Base-by-base conservation (phyloP, 2,329 filamentous ascomycete genomes). In the Cladosporium velox region DNA sequence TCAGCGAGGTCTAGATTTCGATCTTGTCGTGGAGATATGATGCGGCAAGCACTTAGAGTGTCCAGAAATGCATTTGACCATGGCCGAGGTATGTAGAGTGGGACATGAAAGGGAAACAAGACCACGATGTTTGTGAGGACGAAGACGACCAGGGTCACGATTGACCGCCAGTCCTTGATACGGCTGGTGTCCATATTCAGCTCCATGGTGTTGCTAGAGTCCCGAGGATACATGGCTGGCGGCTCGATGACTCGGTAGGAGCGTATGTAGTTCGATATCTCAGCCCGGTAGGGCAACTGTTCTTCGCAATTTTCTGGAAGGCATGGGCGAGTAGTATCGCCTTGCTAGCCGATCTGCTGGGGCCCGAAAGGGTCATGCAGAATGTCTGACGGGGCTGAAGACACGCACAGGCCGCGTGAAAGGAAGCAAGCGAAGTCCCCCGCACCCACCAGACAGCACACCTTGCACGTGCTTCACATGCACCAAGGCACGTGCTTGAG, bases 111-210 rank as follows among this genome's bases (percentile, higher is more conserved):
- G 0, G 89, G 89, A 67, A 90, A 90, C 14, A 91, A 81, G 0
- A 91, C 90, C 51, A 87, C 81, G 59, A 91, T 78, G 77, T 92
- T 92, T 4, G 89, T 89, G 49, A 90, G 52, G 38, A 91, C 80
- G 72, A 92, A 92, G 54, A 89, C 84, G 63, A 92, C 78, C 38
- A 92, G 81, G 0, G 89, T 91, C 65, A 91, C 77, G 59, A 92
- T 91, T 18, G 89, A 91, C 59, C 85, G 82, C 89, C 89, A 91
- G 66, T 85, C 77, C 64, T 77, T 84, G 72, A 92, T 91, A 70
- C 83, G 77, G 58, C 76, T 76, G 30, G 86, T 88, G 68, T 87
- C 79, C 12, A 84, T 74, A 64, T 78, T 74, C 60, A 72, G 69
- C 14, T 72, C 69, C 77, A 77, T 78, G 51, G 65, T 68, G 66